A percentile compares a stretch with the other conserved stretches of the same genome.
phyloP scores from a whole-genome alignment of 805 yeast species.

The Yarrowia keelungensis region DNA sequence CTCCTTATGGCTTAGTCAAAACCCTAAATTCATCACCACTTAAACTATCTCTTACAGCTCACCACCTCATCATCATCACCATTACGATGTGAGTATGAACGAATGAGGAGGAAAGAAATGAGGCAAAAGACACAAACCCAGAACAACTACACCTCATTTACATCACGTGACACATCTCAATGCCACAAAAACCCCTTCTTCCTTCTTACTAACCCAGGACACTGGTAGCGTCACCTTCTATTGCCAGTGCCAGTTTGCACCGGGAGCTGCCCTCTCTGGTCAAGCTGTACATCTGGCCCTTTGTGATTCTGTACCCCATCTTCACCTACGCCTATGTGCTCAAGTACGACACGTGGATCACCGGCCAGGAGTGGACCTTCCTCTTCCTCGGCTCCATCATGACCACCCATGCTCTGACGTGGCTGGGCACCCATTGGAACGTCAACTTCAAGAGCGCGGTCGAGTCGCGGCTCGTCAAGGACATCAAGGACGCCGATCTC shows the following conservation, averaged over 20 bases:
- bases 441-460: conserved; percentile 70
- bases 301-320: conserved; percentile 71
- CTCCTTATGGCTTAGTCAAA: conserved; percentile 6
- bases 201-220: conserved; percentile 10
- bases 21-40: conserved; percentile 16
- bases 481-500: conserved; percentile 69
- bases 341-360: conserved; percentile 81
- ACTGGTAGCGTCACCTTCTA: conserved; percentile 74
- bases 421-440: conserved; percentile 96
- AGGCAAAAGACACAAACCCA: too few species aligned
- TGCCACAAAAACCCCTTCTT: too few species aligned
- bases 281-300: conserved; percentile 86
- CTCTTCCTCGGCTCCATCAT: conserved; percentile 78
- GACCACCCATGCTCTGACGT: conserved; percentile 74
- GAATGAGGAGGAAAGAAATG: too few species aligned
- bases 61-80: conserved; percentile 32
- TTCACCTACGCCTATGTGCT: conserved; percentile 68
- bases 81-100: conserved; percentile 28
- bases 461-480: conserved; percentile 64
- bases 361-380: conserved; percentile 95
- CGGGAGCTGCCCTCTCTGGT: conserved; percentile 64
- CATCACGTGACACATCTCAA: too few species aligned
- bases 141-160: too few species aligned
- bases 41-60: conserved; percentile 25
- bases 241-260: conserved; percentile 75